A percentile compares a stretch with the other conserved stretches of the same genome.
phyloP scores from a whole-genome alignment of 345 rosid species.

The Salix suchowensis region DNA sequence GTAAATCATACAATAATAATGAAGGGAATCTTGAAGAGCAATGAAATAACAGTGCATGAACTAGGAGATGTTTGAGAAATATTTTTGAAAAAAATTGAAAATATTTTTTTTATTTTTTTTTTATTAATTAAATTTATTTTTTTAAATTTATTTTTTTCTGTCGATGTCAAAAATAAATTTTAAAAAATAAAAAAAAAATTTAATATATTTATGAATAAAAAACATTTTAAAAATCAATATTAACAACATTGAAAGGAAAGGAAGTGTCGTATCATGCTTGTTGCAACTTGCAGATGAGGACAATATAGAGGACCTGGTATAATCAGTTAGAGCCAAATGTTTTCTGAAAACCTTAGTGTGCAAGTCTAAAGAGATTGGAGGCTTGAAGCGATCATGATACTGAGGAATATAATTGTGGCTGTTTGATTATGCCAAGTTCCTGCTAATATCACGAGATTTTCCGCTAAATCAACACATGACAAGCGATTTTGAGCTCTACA shows the following conservation, averaged over 20 bases:
- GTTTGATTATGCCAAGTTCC: not conserved
- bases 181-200: no score
- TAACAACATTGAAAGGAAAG: no score
- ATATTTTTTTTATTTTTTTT: no score
- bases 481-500: conserved; percentile 13
- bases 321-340: not conserved
- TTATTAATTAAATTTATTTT: no score
- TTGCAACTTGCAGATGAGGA: not conserved
- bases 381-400: not conserved
- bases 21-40: not conserved
- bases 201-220: no score
- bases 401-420: not conserved
- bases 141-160: no score
- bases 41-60: not conserved
- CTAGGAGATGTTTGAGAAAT: not conserved
- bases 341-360: not conserved
- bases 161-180: no score
- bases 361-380: not conserved
- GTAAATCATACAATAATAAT: not conserved
- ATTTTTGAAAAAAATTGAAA: no score
- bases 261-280: not conserved
- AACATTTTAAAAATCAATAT: no score
- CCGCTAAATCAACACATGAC: not conserved
- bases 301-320: not conserved
- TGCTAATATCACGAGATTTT: not conserved